Evolutionary conservation across 176 grass and related monocot species (phyloP).

Genomic region (Lolium rigidum): DNA sequence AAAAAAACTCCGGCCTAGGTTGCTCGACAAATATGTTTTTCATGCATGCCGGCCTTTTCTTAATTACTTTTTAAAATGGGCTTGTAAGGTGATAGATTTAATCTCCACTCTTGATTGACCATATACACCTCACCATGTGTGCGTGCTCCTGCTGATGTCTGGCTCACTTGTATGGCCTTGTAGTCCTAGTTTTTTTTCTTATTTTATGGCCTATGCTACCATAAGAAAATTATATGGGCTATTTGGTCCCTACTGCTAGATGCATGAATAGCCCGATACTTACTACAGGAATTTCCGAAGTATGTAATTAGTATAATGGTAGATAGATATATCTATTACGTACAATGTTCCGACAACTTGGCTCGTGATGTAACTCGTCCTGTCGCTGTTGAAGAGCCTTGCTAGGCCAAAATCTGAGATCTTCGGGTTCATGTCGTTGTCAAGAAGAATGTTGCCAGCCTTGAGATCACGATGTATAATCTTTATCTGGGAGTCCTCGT

Average conservation of each 20-base stretch:
- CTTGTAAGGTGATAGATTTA: not conserved
- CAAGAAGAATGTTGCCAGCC: constrained; percentile 47
- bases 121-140: not conserved
- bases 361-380: constrained; percentile 33
- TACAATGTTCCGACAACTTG: constrained; percentile 51
- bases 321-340: not conserved
- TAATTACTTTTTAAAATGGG: not conserved
- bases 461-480: constrained; percentile 56
- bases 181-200: not conserved
- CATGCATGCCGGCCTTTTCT: not conserved
- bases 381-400: constrained; percentile 33
- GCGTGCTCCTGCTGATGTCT: not conserved
- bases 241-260: not conserved
- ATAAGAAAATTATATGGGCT: not conserved
- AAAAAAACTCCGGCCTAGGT: not conserved
- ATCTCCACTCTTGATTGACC: not conserved
- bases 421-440: constrained; percentile 45
- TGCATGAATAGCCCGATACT: not conserved
- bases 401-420: constrained; percentile 56
- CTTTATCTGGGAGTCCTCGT: constrained; percentile 45
- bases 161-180: not conserved
- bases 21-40: not conserved
- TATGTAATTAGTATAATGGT: not conserved
- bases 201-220: not conserved
- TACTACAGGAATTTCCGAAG: not conserved